These are phyloP conservation scores for Saturnispora sanitii DNA, from an alignment of 805 yeast species.

Conservation along the genomic window DNA sequence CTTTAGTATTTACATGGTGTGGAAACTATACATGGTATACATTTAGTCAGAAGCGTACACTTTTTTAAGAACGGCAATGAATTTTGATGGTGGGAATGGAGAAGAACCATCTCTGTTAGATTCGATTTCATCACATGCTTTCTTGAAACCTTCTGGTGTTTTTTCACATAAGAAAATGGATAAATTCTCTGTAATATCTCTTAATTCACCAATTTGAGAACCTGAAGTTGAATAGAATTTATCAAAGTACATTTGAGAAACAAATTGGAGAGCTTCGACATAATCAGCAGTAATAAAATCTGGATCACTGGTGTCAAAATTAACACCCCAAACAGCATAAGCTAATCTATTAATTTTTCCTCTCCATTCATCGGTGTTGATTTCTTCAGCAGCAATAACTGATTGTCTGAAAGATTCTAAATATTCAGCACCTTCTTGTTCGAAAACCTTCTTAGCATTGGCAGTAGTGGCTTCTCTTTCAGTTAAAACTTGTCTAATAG, in stretches of 20 bases:
- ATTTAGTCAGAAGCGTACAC: constrained; percentile 3
- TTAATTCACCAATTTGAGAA: constrained; percentile 32
- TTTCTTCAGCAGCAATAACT: constrained; percentile 48
- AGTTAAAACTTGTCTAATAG: constrained; percentile 76
- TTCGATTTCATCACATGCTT: constrained; percentile 27
- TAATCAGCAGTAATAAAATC: constrained; percentile 50
- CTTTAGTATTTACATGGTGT: constrained; percentile 1
- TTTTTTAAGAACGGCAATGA: constrained; percentile 7
- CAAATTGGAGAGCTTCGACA: constrained; percentile 54
- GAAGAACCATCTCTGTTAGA: constrained; percentile 23
- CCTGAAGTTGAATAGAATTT: constrained; percentile 32
- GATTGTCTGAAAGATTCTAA: constrained; percentile 46
- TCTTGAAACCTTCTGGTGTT: constrained; percentile 27
- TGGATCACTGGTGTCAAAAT: constrained; percentile 52
- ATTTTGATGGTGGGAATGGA: constrained; percentile 8
- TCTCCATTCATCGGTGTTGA: constrained; percentile 46
- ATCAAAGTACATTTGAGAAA: constrained; percentile 58
- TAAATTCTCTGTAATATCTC: constrained; percentile 29
- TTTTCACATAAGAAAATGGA: constrained; percentile 30
- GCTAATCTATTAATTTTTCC: constrained; percentile 72
- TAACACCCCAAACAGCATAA: constrained; percentile 76
- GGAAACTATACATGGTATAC: background rate
- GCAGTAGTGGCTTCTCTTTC: constrained; percentile 73
- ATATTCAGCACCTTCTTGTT: constrained; percentile 35
- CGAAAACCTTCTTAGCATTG: constrained; percentile 42